phyloP scores from a whole-genome alignment of 306 rosid genomes.

The Quercus ilex region DNA sequence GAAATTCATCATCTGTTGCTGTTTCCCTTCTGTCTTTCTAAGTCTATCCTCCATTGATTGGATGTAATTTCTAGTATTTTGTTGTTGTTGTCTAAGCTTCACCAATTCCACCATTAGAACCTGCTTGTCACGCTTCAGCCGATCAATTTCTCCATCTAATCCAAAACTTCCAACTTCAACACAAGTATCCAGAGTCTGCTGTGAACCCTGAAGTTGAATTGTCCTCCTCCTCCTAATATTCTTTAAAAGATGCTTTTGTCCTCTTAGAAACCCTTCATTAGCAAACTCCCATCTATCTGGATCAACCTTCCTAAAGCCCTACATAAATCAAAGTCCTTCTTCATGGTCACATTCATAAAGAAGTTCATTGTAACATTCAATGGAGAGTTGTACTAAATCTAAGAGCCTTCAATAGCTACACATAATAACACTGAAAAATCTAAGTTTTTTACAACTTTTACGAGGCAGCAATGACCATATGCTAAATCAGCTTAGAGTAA shows the following conservation, averaged over 20 bases:
- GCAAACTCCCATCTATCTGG: slow-evolving; percentile 91
- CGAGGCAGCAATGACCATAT: background rate
- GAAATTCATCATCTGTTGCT: slow-evolving; percentile 65
- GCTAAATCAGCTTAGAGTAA: too few species aligned
- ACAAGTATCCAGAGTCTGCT: slow-evolving; percentile 52
- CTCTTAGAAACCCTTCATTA: slow-evolving; percentile 78
- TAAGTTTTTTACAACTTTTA: background rate
- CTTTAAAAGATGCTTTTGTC: slow-evolving; percentile 66
- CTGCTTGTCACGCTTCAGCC: slow-evolving; percentile 61
- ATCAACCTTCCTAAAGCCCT: slow-evolving; percentile 89
- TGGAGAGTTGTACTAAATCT: background rate
- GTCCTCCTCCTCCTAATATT: slow-evolving; percentile 66
- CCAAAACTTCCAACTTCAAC: slow-evolving; percentile 72
- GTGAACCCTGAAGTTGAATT: slow-evolving; percentile 30
- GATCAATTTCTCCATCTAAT: slow-evolving; percentile 54
- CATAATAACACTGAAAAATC: background rate
- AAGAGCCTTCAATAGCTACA: background rate
- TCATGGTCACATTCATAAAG: slow-evolving; percentile 16
- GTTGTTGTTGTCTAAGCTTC: slow-evolving; percentile 72
- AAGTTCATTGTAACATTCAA: background rate
- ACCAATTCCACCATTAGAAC: slow-evolving; percentile 66
- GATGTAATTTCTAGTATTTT: slow-evolving; percentile 40
- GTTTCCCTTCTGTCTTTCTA: slow-evolving; percentile 53
- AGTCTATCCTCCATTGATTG: slow-evolving; percentile 58
- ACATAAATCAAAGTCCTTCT: slow-evolving; percentile 21